Conservation (phyloP, 1,284 basidiomycete genomes). For the Pseudozyma sp. region DNA sequence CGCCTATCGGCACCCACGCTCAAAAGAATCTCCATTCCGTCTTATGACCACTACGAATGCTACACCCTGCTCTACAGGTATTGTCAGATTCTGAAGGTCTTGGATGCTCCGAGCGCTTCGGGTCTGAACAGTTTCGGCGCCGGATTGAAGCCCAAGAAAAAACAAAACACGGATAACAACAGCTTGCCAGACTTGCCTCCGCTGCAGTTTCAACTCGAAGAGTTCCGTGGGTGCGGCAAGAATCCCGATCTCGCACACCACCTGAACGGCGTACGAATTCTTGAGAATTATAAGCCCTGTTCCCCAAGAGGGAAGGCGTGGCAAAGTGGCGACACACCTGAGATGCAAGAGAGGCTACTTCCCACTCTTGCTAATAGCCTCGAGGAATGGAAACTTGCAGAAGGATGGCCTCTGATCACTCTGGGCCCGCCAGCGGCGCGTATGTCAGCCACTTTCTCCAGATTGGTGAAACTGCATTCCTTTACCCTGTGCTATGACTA, state of each 20-base stretch:
- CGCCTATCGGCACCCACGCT: constrained; percentile 11
- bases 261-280: neutral
- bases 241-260: neutral
- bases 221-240: neutral
- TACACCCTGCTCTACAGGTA: constrained; percentile 18
- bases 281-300: neutral
- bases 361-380: constrained; percentile 3
- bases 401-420: neutral
- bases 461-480: neutral
- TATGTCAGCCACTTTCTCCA: constrained; percentile 1
- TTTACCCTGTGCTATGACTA: neutral
- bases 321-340: neutral
- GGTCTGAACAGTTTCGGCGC: neutral
- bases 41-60: neutral
- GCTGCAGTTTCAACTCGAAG: neutral
- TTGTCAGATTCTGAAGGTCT: constrained; percentile 13
- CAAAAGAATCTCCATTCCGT: constrained; percentile 11
- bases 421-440: too few relatives aligned
- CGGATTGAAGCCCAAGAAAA: neutral
- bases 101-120: neutral
- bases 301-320: neutral
- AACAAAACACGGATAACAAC: neutral
- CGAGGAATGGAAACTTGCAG: neutral
- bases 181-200: neutral
- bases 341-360: neutral